phyloP scores from a whole-genome alignment of 2,329 filamentous ascomycete species.

The Paradendryphiella salina region DNA sequence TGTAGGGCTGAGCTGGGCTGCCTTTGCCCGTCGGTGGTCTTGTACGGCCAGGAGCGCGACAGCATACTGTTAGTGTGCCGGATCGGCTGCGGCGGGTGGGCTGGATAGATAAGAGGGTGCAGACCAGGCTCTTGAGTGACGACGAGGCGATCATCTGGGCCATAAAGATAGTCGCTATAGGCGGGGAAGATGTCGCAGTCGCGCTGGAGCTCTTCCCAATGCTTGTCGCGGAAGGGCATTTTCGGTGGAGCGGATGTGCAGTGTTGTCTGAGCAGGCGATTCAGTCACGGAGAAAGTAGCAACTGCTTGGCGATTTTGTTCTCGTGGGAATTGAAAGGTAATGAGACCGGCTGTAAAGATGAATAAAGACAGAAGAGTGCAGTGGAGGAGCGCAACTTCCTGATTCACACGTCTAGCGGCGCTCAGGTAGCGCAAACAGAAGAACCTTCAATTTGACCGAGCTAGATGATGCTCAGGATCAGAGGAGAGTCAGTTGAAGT shows the following conservation, averaged over 20 bases:
- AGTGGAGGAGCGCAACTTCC: conserved; percentile 1
- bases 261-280: neutral
- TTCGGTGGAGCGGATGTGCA: neutral
- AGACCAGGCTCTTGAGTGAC: conserved; percentile 21
- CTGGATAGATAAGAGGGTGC: conserved; percentile 19
- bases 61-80: conserved; percentile 13
- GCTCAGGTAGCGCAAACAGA: neutral
- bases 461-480: too few relatives aligned
- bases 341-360: neutral
- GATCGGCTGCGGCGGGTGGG: neutral
- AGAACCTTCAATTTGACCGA: too few relatives aligned
- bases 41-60: conserved; percentile 6
- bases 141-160: conserved; percentile 16
- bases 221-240: conserved; percentile 25
- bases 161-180: conserved; percentile 28
- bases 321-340: neutral
- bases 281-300: too few relatives aligned
- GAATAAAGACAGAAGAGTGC: neutral
- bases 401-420: neutral
- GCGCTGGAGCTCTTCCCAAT: conserved; percentile 25
- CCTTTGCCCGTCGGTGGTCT: neutral
- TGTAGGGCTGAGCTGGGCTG: too few relatives aligned
- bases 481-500: too few relatives aligned
- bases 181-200: conserved; percentile 28
- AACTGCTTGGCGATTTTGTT: too few relatives aligned